Percentiles rank a stretch among this genome's conserved stretches.
Evolutionary conservation across 148 eudicot genomes (phyloP).

Genomic region (Nepenthes gracilis): DNA sequence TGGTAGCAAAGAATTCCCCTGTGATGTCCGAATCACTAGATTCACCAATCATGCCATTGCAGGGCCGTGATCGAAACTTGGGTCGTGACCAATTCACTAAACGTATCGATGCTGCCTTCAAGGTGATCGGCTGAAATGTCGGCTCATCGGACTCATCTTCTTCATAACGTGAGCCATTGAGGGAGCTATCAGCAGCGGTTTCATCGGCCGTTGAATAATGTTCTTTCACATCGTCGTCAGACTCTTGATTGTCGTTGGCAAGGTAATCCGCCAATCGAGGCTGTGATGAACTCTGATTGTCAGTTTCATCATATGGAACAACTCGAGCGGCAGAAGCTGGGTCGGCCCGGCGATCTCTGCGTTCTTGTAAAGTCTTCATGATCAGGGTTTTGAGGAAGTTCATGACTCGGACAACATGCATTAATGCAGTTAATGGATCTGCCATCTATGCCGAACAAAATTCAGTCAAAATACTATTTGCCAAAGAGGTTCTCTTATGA

Average conservation of each 20-base stretch:
- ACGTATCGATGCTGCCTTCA: conserved; percentile 7
- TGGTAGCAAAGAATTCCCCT: conserved; percentile 8
- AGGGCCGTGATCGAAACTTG: conserved; percentile 12
- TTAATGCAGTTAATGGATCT: conserved; percentile 89
- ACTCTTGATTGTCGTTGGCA: conserved; percentile 8
- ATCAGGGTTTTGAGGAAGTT: conserved; percentile 90
- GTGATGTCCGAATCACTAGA: conserved; percentile 25
- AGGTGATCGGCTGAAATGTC: conserved; percentile 22
- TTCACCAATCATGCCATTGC: conserved; percentile 16
- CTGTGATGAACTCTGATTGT: conserved; percentile 51
- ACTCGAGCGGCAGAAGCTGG: conserved; percentile 25
- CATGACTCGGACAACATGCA: conserved; percentile 92
- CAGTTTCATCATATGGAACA: conserved; percentile 59
- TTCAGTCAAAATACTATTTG: not conserved
- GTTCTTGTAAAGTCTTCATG: conserved; percentile 49
- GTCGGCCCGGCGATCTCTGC: conserved; percentile 48
- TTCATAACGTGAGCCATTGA: conserved; percentile 22
- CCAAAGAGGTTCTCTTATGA: not conserved
- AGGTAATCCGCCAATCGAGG: conserved; percentile 18
- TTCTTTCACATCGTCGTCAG: conserved; percentile 27
- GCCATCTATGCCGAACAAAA: conserved; percentile 40
- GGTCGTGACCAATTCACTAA: conserved; percentile 9
- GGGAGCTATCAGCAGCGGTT: conserved; percentile 29
- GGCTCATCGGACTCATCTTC: conserved; percentile 40
- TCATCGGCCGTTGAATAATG: conserved; percentile 33